Conservation (phyloP, 768 basidiomycete species). For the Podaxis sp. region DNA sequence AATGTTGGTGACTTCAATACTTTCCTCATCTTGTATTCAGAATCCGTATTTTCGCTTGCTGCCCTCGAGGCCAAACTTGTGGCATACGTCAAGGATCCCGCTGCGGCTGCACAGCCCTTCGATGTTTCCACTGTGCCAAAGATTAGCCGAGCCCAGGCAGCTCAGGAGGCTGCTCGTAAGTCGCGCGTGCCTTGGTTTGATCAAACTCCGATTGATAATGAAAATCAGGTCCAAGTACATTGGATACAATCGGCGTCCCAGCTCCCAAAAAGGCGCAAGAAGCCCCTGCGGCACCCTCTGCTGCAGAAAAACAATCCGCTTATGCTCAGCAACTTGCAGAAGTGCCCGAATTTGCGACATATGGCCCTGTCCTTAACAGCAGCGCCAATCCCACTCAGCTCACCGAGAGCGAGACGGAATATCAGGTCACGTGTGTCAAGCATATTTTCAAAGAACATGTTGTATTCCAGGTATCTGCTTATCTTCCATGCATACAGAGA, state of each 20-base stretch:
- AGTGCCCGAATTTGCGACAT: conserved; percentile 81
- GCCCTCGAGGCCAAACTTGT: conserved; percentile 90
- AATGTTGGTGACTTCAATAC: not conserved
- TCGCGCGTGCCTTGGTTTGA: conserved; percentile 1
- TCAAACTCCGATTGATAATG: conserved; percentile 14
- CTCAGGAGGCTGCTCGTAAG: conserved; percentile 86
- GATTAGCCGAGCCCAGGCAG: conserved; percentile 90
- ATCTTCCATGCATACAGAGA: not conserved
- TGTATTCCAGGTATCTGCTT: conserved; percentile 82
- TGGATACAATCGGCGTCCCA: conserved; percentile 83
- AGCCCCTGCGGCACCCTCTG: conserved; percentile 72
- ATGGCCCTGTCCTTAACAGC: conserved; percentile 88
- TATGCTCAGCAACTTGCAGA: conserved; percentile 85
- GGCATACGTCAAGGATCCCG: conserved; percentile 87
- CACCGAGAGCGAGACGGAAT: conserved; percentile 97
- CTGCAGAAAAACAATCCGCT: conserved; percentile 84
- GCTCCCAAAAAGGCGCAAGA: conserved; percentile 55
- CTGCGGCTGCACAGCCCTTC: conserved; percentile 71
- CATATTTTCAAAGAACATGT: conserved; percentile 95
- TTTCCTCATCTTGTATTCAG: conserved; percentile 41
- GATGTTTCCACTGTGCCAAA: conserved; percentile 87
- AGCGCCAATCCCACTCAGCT: conserved; percentile 75
- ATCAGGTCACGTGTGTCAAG: conserved; percentile 95
- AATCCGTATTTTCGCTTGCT: conserved; percentile 90
- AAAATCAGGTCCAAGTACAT: conserved; percentile 72